A percentile compares a stretch with the other conserved stretches of the same genome.
These are phyloP conservation scores for Macroventuria anomochaeta DNA, from an alignment of 2,329 filamentous ascomycete genomes.

Conservation along the genomic window DNA sequence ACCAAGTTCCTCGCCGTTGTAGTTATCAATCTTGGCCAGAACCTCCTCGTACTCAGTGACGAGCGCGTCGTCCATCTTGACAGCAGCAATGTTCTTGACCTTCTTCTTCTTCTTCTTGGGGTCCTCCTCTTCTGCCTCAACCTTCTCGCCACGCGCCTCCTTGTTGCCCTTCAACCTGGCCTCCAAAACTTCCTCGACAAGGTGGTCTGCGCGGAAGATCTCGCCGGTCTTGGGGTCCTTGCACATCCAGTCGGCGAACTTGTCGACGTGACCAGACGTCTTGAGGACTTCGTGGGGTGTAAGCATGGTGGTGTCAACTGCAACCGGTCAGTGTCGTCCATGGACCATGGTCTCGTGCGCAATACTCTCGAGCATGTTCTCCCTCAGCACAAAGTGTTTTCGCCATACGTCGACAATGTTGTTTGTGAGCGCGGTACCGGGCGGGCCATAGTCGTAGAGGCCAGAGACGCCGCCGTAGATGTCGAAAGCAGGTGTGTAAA, in stretches of 20 bases:
- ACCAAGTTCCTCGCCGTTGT: slow-evolving; percentile 83
- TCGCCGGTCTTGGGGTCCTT: slow-evolving; percentile 98
- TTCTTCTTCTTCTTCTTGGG: slow-evolving; percentile 91
- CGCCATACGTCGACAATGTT: slow-evolving; percentile 90
- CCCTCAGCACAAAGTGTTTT: slow-evolving; percentile 91
- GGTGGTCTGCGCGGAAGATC: slow-evolving; percentile 93
- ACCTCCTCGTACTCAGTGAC: slow-evolving; percentile 90
- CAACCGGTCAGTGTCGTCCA: slow-evolving; percentile 24
- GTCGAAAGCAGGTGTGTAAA: slow-evolving; percentile 95
- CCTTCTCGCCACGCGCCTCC: slow-evolving; percentile 83
- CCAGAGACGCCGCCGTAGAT: slow-evolving; percentile 90
- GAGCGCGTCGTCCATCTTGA: slow-evolving; percentile 86
- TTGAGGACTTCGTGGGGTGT: slow-evolving; percentile 94
- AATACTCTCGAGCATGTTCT: slow-evolving; percentile 82
- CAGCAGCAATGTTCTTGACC: slow-evolving; percentile 64
- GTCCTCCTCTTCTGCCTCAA: slow-evolving; percentile 76
- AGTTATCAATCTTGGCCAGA: slow-evolving; percentile 94
- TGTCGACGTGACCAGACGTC: slow-evolving; percentile 92
- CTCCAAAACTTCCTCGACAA: slow-evolving; percentile 94
- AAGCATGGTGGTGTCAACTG: slow-evolving; percentile 87
- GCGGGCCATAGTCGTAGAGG: slow-evolving; percentile 92
- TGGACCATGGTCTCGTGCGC: slow-evolving; percentile 15
- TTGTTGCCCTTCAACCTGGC: slow-evolving; percentile 86
- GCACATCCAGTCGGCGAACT: slow-evolving; percentile 99
- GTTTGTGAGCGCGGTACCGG: slow-evolving; percentile 83